A percentile compares a stretch with the other conserved stretches of the same genome.
Evolutionary conservation across 306 rosid genomes (phyloP).

Genomic region (Fragaria iinumae): DNA sequence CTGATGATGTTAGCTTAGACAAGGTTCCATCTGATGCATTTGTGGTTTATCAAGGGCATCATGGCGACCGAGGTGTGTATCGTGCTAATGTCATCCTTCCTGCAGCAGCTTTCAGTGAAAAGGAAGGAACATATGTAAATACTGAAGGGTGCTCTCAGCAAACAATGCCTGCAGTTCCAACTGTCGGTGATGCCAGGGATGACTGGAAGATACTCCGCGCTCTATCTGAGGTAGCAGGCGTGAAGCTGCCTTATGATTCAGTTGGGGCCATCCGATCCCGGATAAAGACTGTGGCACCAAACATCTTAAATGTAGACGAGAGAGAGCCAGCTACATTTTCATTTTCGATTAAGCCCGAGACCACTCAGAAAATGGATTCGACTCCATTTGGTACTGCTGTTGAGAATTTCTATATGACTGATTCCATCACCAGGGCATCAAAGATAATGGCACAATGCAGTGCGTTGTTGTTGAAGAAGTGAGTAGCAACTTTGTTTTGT

Average conservation of each 20-base stretch:
- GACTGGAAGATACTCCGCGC: constrained; percentile 97
- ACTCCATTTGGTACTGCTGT: constrained; percentile 59
- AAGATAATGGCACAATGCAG: constrained; percentile 99
- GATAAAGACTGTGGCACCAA: constrained; percentile 77
- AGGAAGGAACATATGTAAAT: constrained; percentile 90
- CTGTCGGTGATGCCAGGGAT: constrained; percentile 96
- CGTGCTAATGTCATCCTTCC: constrained; percentile 89
- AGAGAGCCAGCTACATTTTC: constrained; percentile 80
- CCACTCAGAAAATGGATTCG: constrained; percentile 39
- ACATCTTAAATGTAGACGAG: constrained; percentile 67
- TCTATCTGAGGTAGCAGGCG: constrained; percentile 82
- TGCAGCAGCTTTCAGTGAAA: constrained; percentile 91
- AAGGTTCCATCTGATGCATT: constrained; percentile 77
- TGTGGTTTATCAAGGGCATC: constrained; percentile 99
- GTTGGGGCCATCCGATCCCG: constrained; percentile 61
- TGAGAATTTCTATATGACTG: constrained; percentile 96
- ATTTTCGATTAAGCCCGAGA: constrained; percentile 60
- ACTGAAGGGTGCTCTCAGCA: constrained; percentile 91
- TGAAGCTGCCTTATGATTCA: constrained; percentile 73
- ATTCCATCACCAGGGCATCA: constrained; percentile 95
- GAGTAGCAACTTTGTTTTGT: constrained; percentile 36
- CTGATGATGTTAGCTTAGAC: constrained; percentile 79
- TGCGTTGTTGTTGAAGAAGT: constrained; percentile 62
- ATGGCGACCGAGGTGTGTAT: constrained; percentile 84
- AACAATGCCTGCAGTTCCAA: constrained; percentile 95